Percentiles rank a stretch among this genome's conserved stretches.
Conservation (phyloP, 768 basidiomycete species). For the Tulasnella sp. region DNA sequence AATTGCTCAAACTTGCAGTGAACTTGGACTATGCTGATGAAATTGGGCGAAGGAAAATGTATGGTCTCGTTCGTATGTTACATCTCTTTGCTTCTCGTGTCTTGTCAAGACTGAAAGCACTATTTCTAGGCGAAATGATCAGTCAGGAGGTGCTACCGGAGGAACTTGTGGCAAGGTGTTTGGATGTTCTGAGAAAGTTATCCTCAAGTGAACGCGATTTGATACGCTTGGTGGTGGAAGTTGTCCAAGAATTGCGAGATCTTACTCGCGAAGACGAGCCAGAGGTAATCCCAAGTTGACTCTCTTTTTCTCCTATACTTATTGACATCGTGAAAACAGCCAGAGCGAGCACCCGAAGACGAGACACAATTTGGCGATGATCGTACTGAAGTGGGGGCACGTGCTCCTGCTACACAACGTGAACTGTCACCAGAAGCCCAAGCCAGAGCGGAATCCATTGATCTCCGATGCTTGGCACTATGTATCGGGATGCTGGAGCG, state of each 20-base stretch:
- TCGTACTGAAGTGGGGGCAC: slow-evolving; percentile 22
- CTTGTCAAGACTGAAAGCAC: background rate
- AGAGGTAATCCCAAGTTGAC: background rate
- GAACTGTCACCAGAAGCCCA: slow-evolving; percentile 50
- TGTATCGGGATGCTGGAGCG: slow-evolving; percentile 78
- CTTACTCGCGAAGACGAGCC: slow-evolving; percentile 31
- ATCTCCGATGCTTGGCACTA: slow-evolving; percentile 60
- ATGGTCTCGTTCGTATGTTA: slow-evolving; percentile 63
- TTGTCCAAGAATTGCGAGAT: slow-evolving; percentile 68
- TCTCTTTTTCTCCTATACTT: slow-evolving; percentile 16
- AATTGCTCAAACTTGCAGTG: slow-evolving; percentile 66
- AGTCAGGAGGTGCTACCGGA: slow-evolving; percentile 57
- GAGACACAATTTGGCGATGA: slow-evolving; percentile 23
- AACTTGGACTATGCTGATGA: slow-evolving; percentile 86
- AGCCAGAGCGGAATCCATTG: slow-evolving; percentile 44
- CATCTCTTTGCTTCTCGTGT: background rate
- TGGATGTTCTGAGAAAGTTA: slow-evolving; percentile 69
- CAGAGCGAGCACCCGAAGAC: slow-evolving; percentile 13
- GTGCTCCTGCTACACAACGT: slow-evolving; percentile 1
- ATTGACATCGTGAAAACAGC: background rate
- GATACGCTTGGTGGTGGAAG: slow-evolving; percentile 78
- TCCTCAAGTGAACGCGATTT: slow-evolving; percentile 68
- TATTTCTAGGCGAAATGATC: slow-evolving; percentile 60
- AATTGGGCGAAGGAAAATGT: slow-evolving; percentile 79
- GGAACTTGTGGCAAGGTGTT: slow-evolving; percentile 51